A percentile compares a stretch with the other conserved stretches of the same genome.
Evolutionary conservation across 192 early-diverging fungal species (phyloP).

Genomic region (Backusella westeae): DNA sequence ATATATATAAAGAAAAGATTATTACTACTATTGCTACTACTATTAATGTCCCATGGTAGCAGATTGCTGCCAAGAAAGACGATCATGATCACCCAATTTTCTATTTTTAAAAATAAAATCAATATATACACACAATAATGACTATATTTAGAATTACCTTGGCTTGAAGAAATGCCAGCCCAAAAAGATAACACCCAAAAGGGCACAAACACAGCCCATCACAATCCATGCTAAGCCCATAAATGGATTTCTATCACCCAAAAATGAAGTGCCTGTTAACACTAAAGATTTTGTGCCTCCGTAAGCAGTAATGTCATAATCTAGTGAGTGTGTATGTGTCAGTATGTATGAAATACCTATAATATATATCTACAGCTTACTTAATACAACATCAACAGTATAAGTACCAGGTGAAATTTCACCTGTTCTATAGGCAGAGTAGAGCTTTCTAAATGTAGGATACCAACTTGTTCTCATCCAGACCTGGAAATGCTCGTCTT

Average conservation of each 20-base stretch:
- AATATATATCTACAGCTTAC: constrained; percentile 42
- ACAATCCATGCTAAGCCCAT: constrained; percentile 93
- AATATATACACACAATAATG: not conserved
- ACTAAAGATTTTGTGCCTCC: constrained; percentile 96
- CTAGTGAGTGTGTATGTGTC: constrained; percentile 34
- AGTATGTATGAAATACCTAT: no score
- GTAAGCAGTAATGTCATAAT: constrained; percentile 83
- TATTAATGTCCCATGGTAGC: not conserved
- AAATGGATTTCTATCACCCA: constrained; percentile 98
- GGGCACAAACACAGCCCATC: constrained; percentile 87
- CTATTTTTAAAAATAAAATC: constrained; percentile 35
- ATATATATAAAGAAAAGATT: not conserved
- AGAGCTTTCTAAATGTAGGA: constrained; percentile 96
- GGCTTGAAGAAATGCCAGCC: constrained; percentile 92
- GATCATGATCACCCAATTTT: constrained; percentile 95
- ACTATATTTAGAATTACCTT: constrained; percentile 45
- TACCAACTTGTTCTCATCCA: constrained; percentile 98
- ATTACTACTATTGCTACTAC: not conserved
- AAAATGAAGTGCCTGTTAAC: constrained; percentile 88
- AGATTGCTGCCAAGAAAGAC: constrained; percentile 84
- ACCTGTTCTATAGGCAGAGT: constrained; percentile 65
- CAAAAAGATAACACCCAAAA: constrained; percentile 87
- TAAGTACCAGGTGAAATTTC: constrained; percentile 71
- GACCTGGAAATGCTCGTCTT: constrained; percentile 88
- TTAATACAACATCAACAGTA: constrained; percentile 68